A percentile compares a stretch with the other conserved stretches of the same genome.
Evolutionary conservation across 2,329 filamentous ascomycete species (phyloP).

Genomic region (Penicillium frequentans): DNA sequence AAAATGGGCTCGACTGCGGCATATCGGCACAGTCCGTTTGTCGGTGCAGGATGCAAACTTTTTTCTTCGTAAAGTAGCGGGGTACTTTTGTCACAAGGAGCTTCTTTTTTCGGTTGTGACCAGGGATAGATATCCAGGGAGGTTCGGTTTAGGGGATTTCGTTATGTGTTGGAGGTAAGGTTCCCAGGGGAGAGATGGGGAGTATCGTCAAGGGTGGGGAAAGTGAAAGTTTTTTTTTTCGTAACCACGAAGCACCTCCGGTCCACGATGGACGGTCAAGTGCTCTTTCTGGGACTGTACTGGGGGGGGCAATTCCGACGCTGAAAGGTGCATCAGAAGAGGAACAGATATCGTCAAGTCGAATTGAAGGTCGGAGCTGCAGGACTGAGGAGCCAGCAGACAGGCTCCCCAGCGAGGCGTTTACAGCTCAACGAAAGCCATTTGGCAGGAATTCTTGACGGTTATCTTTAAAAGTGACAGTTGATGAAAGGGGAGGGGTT

Average conservation of each 20-base stretch:
- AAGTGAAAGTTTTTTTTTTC: conserved; percentile 9
- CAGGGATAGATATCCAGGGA: background rate
- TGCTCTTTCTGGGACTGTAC: conserved; percentile 41
- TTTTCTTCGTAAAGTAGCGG: background rate
- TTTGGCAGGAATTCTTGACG: conserved; percentile 69
- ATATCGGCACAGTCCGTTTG: conserved; percentile 10
- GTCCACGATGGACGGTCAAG: conserved; percentile 35
- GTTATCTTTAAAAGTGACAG: conserved; percentile 53
- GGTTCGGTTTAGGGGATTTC: background rate
- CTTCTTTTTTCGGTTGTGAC: background rate
- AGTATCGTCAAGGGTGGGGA: conserved; percentile 9
- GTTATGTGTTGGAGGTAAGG: background rate
- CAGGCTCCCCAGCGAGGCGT: conserved; percentile 74
- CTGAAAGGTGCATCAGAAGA: conserved; percentile 47
- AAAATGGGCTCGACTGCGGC: conserved; percentile 27
- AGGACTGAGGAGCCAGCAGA: conserved; percentile 72
- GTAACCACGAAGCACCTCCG: conserved; percentile 36
- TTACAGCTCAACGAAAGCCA: conserved; percentile 89
- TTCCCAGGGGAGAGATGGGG: background rate
- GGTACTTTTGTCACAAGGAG: background rate
- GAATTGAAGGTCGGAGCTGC: conserved; percentile 73
- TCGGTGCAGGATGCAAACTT: background rate
- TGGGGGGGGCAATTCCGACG: conserved; percentile 63
- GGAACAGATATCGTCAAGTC: conserved; percentile 56
- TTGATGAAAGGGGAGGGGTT: conserved; percentile 6